Percentiles rank a stretch among this genome's conserved stretches.
Conservation (phyloP, 1,139 yeast species). For the Suhomyces terraborum region DNA sequence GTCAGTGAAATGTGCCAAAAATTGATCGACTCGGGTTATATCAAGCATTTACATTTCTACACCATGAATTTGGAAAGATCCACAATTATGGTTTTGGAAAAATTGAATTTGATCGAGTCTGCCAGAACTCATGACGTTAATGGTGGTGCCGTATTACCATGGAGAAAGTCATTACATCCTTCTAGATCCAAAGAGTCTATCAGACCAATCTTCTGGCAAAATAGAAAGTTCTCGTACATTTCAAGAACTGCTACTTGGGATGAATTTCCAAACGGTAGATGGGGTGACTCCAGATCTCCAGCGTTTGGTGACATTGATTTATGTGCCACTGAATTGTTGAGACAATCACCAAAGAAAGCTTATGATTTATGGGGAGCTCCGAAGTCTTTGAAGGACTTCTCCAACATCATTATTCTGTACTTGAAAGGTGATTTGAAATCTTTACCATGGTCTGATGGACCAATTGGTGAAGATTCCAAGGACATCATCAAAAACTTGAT, state of each 20-base stretch:
- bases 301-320: conserved; percentile 87
- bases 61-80: conserved; percentile 95
- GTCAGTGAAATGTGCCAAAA: conserved; percentile 82
- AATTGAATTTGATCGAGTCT: conserved; percentile 57
- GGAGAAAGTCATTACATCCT: conserved; percentile 89
- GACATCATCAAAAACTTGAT: conserved; percentile 62
- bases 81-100: conserved; percentile 83
- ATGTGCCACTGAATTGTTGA: conserved; percentile 73
- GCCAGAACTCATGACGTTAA: conserved; percentile 43
- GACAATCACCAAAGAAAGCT: conserved; percentile 81
- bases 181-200: conserved; percentile 79
- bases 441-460: conserved; percentile 95
- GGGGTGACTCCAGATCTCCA: conserved; percentile 94
- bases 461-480: conserved; percentile 76
- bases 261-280: conserved; percentile 92
- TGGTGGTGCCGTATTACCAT: conserved; percentile 59
- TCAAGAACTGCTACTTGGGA: conserved; percentile 93
- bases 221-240: conserved; percentile 87
- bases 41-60: conserved; percentile 89
- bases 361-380: conserved; percentile 90
- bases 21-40: conserved; percentile 67
- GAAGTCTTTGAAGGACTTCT: conserved; percentile 54
- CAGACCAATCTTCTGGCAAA: conserved; percentile 96
- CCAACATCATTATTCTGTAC: conserved; percentile 62
- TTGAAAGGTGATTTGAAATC: conserved; percentile 69